Evolutionary conservation across 352 stramenopile genomes (phyloP), one percentile per base, ranked within the genome.

Genomic region (Pythium dissotocum): DNA sequence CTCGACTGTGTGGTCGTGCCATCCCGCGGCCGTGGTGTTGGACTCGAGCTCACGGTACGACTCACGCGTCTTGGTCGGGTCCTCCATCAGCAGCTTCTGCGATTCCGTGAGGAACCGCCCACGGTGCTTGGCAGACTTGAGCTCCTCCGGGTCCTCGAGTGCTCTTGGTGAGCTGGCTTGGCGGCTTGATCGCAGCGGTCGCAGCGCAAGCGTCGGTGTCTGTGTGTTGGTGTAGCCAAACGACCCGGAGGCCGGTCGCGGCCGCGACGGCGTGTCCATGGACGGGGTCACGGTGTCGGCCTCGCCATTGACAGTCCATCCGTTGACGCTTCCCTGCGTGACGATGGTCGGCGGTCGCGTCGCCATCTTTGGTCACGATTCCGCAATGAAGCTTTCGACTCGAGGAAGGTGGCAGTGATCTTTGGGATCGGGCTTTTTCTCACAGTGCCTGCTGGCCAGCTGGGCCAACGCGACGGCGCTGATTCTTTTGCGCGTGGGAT

Each of bases 21-120:
- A 85, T 2, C 62, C 58, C 12, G 58, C 48, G 4, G 75, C 62
- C 0, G 70, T 71, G 24, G 70, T 69, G 51, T 64, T 68, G 12
- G 66, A 73, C 13, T 85, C 75, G 12, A 83, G 63, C 55, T 76
- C 65, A 28, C 70, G 73, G 49, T 77, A 72, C 6, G 77, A 82
- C 59, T 79, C 59, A 1, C 75, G 63, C 2, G 77, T 85, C 71
- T 81, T 81, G 46, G 21, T 48, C 5, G 73, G 73, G 30, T 85
- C 66, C 1, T 58, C 49, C 1, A 61, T 48, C 16, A 85, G 65
- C 24, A 82, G 64, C 59, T 76, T 74, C 55, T 84, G 72, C 12
- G 69, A 62, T 10, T 80, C 75, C 8, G 63, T 77, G 46, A 84
- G 62, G 21, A 82, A 82, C 8, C 77, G 69, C 16, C 66, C 44